Percentiles rank a stretch among this genome's conserved stretches.
phyloP scores from a whole-genome alignment of 805 yeast species.

The Starmera caribaea region DNA sequence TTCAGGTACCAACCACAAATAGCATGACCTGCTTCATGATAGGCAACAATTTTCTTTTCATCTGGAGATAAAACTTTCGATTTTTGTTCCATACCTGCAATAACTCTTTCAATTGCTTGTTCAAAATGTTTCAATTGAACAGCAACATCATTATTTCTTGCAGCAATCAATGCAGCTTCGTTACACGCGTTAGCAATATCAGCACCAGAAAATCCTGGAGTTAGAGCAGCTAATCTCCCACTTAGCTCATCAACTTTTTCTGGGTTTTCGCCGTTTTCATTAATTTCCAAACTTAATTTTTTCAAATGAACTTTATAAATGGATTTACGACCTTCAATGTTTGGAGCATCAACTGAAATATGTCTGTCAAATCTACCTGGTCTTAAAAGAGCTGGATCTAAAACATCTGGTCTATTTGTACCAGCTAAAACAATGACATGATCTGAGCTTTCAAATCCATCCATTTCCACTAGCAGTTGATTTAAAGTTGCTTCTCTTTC shows the following conservation, averaged over 20 bases:
- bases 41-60: slow-evolving; percentile 81
- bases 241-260: slow-evolving; percentile 50
- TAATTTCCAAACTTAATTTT: slow-evolving; percentile 40
- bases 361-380: slow-evolving; percentile 95
- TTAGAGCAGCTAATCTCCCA: slow-evolving; percentile 81
- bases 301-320: slow-evolving; percentile 74
- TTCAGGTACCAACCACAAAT: slow-evolving; percentile 89
- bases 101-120: slow-evolving; percentile 86
- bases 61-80: slow-evolving; percentile 69
- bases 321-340: slow-evolving; percentile 79
- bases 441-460: slow-evolving; percentile 81
- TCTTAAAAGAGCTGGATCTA: slow-evolving; percentile 83
- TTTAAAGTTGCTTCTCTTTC: slow-evolving; percentile 91
- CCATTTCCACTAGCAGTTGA: slow-evolving; percentile 92
- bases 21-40: slow-evolving; percentile 97
- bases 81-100: slow-evolving; percentile 89
- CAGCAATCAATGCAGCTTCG: slow-evolving; percentile 91
- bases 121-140: slow-evolving; percentile 74
- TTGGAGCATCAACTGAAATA: slow-evolving; percentile 78
- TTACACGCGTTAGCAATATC: slow-evolving; percentile 93
- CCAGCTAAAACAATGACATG: slow-evolving; percentile 93
- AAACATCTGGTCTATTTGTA: slow-evolving; percentile 85
- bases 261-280: slow-evolving; percentile 29
- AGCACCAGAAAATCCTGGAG: slow-evolving; percentile 95
- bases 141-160: slow-evolving; percentile 54